Evolutionary conservation across 2,329 filamentous ascomycete species (phyloP), one percentile per base, ranked within the genome.

Genomic region (Ophiosphaerella korrae): DNA sequence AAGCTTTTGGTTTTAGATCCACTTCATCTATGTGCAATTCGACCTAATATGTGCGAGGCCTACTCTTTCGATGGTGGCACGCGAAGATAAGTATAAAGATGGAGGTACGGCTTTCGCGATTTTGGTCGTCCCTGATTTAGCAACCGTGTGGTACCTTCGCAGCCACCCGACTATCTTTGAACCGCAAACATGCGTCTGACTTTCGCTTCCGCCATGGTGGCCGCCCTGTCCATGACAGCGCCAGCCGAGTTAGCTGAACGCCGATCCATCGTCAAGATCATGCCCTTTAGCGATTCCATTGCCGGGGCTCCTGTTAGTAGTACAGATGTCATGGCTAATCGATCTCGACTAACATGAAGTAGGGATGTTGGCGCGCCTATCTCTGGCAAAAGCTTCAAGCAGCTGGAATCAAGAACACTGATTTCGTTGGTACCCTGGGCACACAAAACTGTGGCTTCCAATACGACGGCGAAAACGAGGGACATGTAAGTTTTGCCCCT

Each of bases 381-480:
- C 63, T 68, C 43, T 66, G 53, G 53, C 48, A 63, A 16, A 57
- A 63, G 23, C 60, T 68, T 7, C 57, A 64, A 48, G 43, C 55
- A 39, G 45, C 51, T 36, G 52, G 48, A 33, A 53, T 58, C 34
- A 63, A 55, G 11, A 65, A 67, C 52, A 60, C 53, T 18, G 61
- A 67, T 43, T 67, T 68, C 38, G 65, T 68, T 4, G 65, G 65
- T 32, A 59, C 73, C 1, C 58, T 71, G 21, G 55, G 66, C 1
- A 58, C 47, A 0, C 63, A 70, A 39, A 71, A 68, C n/a, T 78
- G 74, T 54, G 74, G 73, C 40, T 71, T 76, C 48, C 51, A 63
- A 11, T 77, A 76, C 52, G 75, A 78, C 42, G 72, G 71, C 34
- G 70, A 74, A 16, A 75, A 77, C 45, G 75, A 78, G 45, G 75